A percentile compares a stretch with the other conserved stretches of the same genome.
These are phyloP conservation scores for Oryza longistaminata DNA, from an alignment of 176 grass and related monocot genomes.

Conservation along the genomic window DNA sequence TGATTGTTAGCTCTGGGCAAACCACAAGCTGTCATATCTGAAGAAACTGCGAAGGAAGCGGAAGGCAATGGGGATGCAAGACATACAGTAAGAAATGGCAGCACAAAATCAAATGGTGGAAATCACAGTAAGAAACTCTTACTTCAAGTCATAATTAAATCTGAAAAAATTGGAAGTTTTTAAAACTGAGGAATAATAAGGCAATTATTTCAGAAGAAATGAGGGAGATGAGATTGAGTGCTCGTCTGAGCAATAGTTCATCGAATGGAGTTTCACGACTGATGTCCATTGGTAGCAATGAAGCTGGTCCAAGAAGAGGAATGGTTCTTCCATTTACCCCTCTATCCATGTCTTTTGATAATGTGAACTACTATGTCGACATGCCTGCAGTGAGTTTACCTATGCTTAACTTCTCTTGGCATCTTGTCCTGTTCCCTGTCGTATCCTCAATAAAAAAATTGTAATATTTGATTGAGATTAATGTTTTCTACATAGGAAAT, in stretches of 20 bases:
- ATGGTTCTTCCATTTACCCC: conserved; percentile 67
- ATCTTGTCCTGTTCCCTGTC: conserved; percentile 26
- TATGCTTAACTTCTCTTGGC: conserved; percentile 17
- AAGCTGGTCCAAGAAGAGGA: conserved; percentile 49
- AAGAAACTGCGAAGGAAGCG: conserved; percentile 77
- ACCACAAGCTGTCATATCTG: conserved; percentile 96
- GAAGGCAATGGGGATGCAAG: conserved; percentile 54
- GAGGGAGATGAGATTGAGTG: conserved; percentile 52
- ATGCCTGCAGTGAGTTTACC: conserved; percentile 83
- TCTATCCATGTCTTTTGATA: conserved; percentile 93
- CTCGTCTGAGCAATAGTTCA: conserved; percentile 49
- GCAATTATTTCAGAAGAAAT: conserved; percentile 67
- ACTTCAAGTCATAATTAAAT: conserved; percentile 4
- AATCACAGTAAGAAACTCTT: conserved; percentile 53
- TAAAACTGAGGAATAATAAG: conserved; percentile 21
- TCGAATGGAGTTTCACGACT: conserved; percentile 56
- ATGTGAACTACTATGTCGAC: conserved; percentile 93
- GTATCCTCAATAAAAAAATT: conserved; percentile 20
- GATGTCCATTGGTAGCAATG: conserved; percentile 48
- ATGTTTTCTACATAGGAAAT: conserved; percentile 67
- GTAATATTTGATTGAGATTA: conserved; percentile 35
- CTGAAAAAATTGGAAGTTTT: conserved; percentile 26
- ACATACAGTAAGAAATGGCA: conserved; percentile 41
- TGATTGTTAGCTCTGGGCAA: conserved; percentile 74
- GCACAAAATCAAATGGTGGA: conserved; percentile 37